Evolutionary conservation across 73 alveolate species (phyloP), one percentile per base, ranked within the genome.

Genomic region (Tetrahymena malaccensis): DNA sequence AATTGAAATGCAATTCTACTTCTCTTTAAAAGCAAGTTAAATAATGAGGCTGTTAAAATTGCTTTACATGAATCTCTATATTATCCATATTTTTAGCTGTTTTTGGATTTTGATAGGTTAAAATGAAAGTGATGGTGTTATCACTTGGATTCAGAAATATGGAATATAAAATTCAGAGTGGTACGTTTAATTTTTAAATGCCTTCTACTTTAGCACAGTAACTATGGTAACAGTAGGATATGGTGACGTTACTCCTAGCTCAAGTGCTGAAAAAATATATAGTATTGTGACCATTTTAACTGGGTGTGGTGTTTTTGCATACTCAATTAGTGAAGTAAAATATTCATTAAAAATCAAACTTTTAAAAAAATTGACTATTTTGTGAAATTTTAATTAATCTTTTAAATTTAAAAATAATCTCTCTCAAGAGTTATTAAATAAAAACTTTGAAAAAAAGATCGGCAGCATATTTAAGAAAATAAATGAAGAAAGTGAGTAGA

Each of bases 381-480:
- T n/a, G n/a, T n/a, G n/a, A n/a, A n/a, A n/a, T n/a, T 40, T 40
- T 6, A 40, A 40, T 4, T 40, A 10, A 40, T 10, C 0, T 40
- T 40, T 40, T 40, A 40, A 8, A 40, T 40, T 40, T 40, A 40
- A 10, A 40, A 40, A 40, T 40, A 40, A 40, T 0, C 9, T 6
- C 9, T 4, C 9, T 40, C 15, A 4, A 40, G 9, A 40, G 3
- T 40, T 40, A 40, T 40, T 40, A 4, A 40, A 8, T 0, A 40
- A 40, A 40, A 11, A 40, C 15, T 40, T 40, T 4, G 0, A 40
- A 7, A 7, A 40, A 40, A 6, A 70, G 89, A 96, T 97, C 10
- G 98, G 98, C 9, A 70, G 96, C 35, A 85, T 97, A 11, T 83
- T 97, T n/a, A 70, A 94, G 93, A 94, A 96, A 58, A 96, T 96